Base-by-base conservation (phyloP, 176 grass and related monocot genomes). In the Tillandsia fasciculata region DNA sequence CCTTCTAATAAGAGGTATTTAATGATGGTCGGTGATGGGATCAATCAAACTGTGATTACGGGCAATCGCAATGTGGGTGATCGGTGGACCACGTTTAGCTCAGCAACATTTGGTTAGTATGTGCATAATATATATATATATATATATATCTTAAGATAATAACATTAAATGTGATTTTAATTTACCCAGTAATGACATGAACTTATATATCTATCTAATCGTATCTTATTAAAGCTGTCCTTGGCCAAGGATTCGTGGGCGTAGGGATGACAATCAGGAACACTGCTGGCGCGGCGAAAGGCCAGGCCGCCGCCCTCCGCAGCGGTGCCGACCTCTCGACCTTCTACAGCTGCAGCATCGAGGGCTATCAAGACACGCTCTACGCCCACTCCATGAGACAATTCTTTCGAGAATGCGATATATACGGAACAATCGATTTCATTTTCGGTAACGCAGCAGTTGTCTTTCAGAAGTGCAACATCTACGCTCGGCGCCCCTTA, bases 361-460 rank as follows among this genome's bases (percentile, higher is more conserved):
- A 85, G 17, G 83, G 83, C 6, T 80, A 80, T 68, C 83, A 85
- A 70, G 83, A 85, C 72, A 85, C 83, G 26, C 74, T 85, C 64
- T 85, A 80, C 63, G 66, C 68, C 0, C 77, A 85, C 17, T 85
- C 83, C 14, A 80, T 80, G 54, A 66, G 83, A 1, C 83, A 85
- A 66, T 85, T 85, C 68, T 85, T 80, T 61, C 72, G 77, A 4
- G 72, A 85, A 13, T 80, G 77, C 7, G 59, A 77, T 61, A 71
- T 85, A 42, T 80, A 75, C 53, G 83, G 83, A 10, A 80, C 83
- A 0, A 51, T 85, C 0, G 83, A 85, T 52, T 85, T 76, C 72
- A 80, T 85, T 50, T 76, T 76, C 18, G 83, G 83, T 22, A 85
- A 85, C 49, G 77, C 83, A 12, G 83, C 83, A 1, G 83, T 70